Base-by-base conservation (phyloP, 768 basidiomycete species). In the Pisolithus sp. region DNA sequence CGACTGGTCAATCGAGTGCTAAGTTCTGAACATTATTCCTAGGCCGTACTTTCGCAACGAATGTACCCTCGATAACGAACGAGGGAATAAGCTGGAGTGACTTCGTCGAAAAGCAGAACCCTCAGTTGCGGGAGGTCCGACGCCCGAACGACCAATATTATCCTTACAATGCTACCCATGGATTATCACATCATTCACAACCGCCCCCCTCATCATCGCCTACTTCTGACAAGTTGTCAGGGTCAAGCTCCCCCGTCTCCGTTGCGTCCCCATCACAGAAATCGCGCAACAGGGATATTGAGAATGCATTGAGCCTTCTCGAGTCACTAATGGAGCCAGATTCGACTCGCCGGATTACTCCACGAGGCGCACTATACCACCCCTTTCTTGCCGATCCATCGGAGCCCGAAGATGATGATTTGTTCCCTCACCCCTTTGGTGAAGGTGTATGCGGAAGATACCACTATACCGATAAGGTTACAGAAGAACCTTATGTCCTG, bases 41-140 rank as follows among this genome's bases (percentile, higher is more conserved):
- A 98, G 95, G 89, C 64, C 88, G 96, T 26, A 86, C 85, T 3
- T 89, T 98, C 57, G 73, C 85, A 9, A 88, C 90, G n/a, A 99
- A 97, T 60, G 77, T 99, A 0, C 92, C 94, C 4, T 78, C 83
- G 15, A 70, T 96, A 15, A 76, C 81, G 7, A 69, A 74, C 46
- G 76, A 85, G 1, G 86, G 87, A 26, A 77, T 79, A 9, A 66
- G 81, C 39, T 89, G 95, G 82, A 71, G 73, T 30, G 77, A 82
- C 18, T 83, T 97, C 54, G 84, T 95, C 47, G 78, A 83, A 60
- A 76, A 70, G 45, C 81, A 88, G 52, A 95, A 96, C 59, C 93
- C 91, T 5, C 73, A 77, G 20, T 67, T 89, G 34, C 73, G 76
- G 50, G 73, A 73, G 20, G 79, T 82, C 1, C 73, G 69, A 41